Base-by-base conservation (phyloP, 2,329 filamentous ascomycete species). In the Verticillium longisporum region DNA sequence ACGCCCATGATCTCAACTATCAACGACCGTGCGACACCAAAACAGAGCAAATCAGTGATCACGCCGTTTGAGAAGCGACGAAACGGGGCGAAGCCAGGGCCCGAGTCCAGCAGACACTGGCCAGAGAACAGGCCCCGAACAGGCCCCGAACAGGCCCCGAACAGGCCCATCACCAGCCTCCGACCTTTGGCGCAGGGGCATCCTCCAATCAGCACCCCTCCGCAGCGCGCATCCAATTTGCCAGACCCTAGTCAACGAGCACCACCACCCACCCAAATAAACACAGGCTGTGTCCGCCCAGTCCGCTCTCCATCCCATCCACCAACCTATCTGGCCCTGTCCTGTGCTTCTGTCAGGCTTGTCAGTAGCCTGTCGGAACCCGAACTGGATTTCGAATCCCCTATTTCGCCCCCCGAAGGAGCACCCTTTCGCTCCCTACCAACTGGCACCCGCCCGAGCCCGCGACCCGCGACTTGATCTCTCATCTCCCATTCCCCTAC, bases 201-300 rank as follows among this genome's bases (percentile, higher is more conserved):
- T 21, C 56, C 56, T 50, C 56, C 56, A 58, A 58, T 58, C 58
- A 62, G 54, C 33, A 58, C 60, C 61, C 59, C 62, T 66, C 67
- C 67, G 61, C 64, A 68, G 72, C 68, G 72, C 71, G 72, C 71
- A 70, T 72, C 71, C 71, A 74, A 75, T 75, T 75, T 75, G 69
- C 66, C 53, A 66, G 66, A 65, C 71, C 68, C 61, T 63, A 67
- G 69, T 67, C 61, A 61, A n/a, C 11, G 45, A 50, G 45, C 18
- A 50, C 45, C 45, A 26, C 45, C n/a, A 18, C 65, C 66, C 69
- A 71, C 71, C 70, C 68, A 72, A 72, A 74, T 72, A 73, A 71
- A 70, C 71, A 70, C 45, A 50, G 45, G 45, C n/a, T n/a, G 26
- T 18, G 45, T 50, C 45, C 45, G 45, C 21, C 45, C 45, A 50